A percentile compares a stretch with the other conserved stretches of the same genome.
Conservation (phyloP, 495 filamentous ascomycete species). For the Xylaria curta region DNA sequence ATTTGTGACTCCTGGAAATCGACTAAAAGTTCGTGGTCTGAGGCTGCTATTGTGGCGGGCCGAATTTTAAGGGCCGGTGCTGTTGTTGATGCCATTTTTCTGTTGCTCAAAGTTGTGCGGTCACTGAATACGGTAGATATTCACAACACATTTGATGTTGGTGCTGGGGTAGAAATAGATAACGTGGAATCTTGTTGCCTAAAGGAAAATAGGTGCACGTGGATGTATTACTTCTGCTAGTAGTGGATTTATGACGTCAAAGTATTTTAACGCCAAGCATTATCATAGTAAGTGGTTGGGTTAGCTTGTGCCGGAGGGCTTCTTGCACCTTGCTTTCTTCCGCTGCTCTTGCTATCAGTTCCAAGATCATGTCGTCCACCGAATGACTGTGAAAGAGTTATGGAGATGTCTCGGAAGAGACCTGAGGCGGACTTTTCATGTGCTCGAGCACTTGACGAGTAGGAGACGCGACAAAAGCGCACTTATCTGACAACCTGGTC, state of each 20-base stretch:
- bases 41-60: not conserved
- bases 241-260: not conserved
- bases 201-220: not conserved
- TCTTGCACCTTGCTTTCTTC: no score
- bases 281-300: no score
- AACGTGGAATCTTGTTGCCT: conserved; percentile 1
- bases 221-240: not conserved
- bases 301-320: no score
- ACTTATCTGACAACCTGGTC: no score
- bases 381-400: no score
- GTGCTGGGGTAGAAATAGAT: not conserved
- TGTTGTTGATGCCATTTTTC: conserved; percentile 1
- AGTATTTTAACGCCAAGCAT: not conserved
- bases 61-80: not conserved
- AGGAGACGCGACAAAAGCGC: no score
- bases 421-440: no score
- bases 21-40: not conserved
- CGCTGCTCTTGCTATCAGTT: no score
- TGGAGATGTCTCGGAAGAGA: no score
- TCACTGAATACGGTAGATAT: not conserved
- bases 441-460: no score
- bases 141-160: not conserved
- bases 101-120: conserved; percentile 1
- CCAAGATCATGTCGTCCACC: no score
- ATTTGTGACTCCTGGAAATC: not conserved